phyloP scores from a whole-genome alignment of 805 yeast genomes.

The Lipomyces sp. region DNA sequence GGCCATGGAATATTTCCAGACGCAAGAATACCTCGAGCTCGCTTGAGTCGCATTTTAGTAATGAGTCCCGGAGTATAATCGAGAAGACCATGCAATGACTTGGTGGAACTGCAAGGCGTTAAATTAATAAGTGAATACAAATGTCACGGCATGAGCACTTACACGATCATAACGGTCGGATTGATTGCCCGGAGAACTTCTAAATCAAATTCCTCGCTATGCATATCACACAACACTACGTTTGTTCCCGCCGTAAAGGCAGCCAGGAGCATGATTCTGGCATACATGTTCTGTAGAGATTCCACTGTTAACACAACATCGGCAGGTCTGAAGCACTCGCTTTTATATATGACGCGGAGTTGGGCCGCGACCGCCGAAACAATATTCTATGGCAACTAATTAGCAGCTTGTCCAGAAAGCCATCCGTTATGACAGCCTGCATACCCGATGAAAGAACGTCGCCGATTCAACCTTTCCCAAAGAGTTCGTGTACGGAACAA shows the following conservation, averaged over 20 bases:
- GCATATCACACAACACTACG: constrained; percentile 31
- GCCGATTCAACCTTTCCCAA: constrained; percentile 18
- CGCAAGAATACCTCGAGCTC: constrained; percentile 29
- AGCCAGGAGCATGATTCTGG: constrained; percentile 42
- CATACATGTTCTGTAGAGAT: constrained; percentile 39
- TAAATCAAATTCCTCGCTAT: constrained; percentile 23
- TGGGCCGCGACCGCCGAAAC: constrained; percentile 49
- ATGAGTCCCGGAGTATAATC: neutral
- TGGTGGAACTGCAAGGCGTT: neutral
- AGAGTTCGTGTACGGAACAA: constrained; percentile 7
- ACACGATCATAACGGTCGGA: constrained; percentile 26
- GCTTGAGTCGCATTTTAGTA: constrained; percentile 11
- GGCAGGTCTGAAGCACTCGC: constrained; percentile 40
- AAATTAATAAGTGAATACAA: neutral
- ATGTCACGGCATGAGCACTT: neutral
- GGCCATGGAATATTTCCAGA: constrained; percentile 24
- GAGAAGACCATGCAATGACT: neutral
- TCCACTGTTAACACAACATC: constrained; percentile 45
- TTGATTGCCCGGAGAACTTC: constrained; percentile 10
- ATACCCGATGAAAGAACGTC: constrained; percentile 20
- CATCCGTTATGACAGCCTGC: neutral
- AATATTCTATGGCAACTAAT: constrained; percentile 32
- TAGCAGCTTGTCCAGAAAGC: neutral
- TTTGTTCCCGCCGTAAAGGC: constrained; percentile 43
- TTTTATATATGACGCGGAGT: constrained; percentile 44